Evolutionary conservation across 176 grass and related monocot genomes (phyloP).

Genomic region (Carex myosuroides): DNA sequence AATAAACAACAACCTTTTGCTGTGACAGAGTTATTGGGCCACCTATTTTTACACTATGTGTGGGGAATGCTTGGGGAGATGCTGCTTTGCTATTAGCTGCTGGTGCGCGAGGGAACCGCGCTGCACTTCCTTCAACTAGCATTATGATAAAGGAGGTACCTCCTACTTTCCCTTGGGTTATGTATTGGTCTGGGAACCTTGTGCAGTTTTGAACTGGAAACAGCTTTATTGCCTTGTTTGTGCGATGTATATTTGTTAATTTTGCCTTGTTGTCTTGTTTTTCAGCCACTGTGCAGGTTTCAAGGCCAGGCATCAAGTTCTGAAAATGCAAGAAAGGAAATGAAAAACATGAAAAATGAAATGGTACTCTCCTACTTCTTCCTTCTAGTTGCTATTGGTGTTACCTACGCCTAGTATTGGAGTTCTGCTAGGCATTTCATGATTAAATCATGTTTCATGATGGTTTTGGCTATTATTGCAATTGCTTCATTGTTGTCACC

Average conservation of each 20-base stretch:
- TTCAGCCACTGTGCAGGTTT: slow-evolving; percentile 85
- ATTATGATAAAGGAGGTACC: slow-evolving; percentile 98
- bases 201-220: not conserved
- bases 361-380: slow-evolving; percentile 45
- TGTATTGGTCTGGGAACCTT: not conserved
- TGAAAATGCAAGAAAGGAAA: slow-evolving; percentile 86
- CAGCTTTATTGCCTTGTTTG: slow-evolving; percentile 6
- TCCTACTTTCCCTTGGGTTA: not conserved
- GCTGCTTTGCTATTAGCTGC: slow-evolving; percentile 87
- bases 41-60: slow-evolving; percentile 89
- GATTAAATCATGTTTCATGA: slow-evolving; percentile 1
- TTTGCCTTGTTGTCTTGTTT: slow-evolving; percentile 34
- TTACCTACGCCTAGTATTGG: not conserved
- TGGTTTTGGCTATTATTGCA: not conserved
- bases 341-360: slow-evolving; percentile 84
- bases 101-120: slow-evolving; percentile 74
- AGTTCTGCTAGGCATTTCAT: not conserved
- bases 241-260: not conserved
- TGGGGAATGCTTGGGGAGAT: slow-evolving; percentile 97
- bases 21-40: slow-evolving; percentile 15
- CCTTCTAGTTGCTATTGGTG: not conserved
- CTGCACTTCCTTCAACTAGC: slow-evolving; percentile 83
- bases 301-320: slow-evolving; percentile 72
- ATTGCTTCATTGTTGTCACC: not conserved
- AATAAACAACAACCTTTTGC: not conserved